Evolutionary conservation across 2,329 filamentous ascomycete genomes (phyloP).

Genomic region (Rhynchosporium secalis): DNA sequence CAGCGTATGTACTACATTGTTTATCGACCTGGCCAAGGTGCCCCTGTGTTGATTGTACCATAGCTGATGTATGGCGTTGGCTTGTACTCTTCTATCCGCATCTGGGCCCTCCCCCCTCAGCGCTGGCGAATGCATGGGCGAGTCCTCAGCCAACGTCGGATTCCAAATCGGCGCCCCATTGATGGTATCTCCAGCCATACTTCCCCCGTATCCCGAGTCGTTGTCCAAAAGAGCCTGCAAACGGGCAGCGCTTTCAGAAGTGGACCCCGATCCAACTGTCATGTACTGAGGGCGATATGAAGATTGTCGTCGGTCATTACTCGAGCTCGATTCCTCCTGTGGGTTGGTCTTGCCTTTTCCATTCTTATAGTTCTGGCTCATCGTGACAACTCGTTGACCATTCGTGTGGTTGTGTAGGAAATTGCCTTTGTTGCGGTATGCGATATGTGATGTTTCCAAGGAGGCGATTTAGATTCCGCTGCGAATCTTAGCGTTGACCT

Average conservation of each 20-base stretch:
- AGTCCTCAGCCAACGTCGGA: conserved; percentile 49
- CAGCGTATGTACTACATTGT: conserved; percentile 79
- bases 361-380: conserved; percentile 61
- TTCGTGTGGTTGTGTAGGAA: conserved; percentile 24
- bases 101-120: conserved; percentile 47
- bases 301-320: conserved; percentile 18
- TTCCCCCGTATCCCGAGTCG: conserved; percentile 92
- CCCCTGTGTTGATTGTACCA: conserved; percentile 93
- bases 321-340: conserved; percentile 27
- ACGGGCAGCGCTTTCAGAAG: conserved; percentile 77
- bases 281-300: conserved; percentile 65
- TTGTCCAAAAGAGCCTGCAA: conserved; percentile 79
- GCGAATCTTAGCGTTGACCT: conserved; percentile 24
- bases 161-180: conserved; percentile 46
- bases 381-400: conserved; percentile 41
- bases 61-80: conserved; percentile 86
- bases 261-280: conserved; percentile 81
- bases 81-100: conserved; percentile 66
- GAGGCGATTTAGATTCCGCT: conserved; percentile 26
- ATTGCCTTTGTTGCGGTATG: conserved; percentile 18
- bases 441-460: conserved; percentile 20
- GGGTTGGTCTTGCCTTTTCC: conserved; percentile 47
- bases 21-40: conserved; percentile 84
- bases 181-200: conserved; percentile 64
- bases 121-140: conserved; percentile 44